These are phyloP conservation scores for Coemansia sp. DNA, from an alignment of 192 early-diverging fungal species.

Conservation along the genomic window DNA sequence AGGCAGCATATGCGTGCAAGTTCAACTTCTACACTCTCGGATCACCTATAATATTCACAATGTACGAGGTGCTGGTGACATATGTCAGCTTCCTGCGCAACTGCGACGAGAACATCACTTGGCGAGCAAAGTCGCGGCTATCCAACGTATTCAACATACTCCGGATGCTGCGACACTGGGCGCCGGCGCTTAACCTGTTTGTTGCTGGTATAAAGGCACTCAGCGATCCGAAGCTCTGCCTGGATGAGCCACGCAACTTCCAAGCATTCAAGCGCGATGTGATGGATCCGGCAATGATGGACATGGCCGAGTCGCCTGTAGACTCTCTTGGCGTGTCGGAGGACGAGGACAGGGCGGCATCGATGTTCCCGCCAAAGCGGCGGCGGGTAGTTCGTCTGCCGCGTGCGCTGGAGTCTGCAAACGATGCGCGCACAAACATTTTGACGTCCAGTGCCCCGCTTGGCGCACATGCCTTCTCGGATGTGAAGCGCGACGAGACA, in stretches of 20 bases:
- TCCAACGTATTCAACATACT: constrained; percentile 44
- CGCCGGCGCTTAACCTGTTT: constrained; percentile 39
- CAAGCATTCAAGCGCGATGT: constrained; percentile 14
- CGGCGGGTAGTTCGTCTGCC: constrained; percentile 19
- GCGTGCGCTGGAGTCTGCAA: constrained; percentile 20
- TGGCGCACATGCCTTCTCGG: constrained; percentile 3
- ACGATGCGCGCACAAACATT: constrained; percentile 31
- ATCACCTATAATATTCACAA: constrained; percentile 29
- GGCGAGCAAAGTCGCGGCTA: constrained; percentile 38
- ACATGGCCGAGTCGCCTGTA: constrained; percentile 28
- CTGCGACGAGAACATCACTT: constrained; percentile 27
- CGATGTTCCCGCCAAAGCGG: constrained; percentile 29
- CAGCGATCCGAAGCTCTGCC: constrained; percentile 36
- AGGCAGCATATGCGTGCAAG: constrained; percentile 33
- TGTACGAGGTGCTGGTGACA: constrained; percentile 29
- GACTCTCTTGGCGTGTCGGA: constrained; percentile 16
- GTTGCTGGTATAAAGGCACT: constrained; percentile 34
- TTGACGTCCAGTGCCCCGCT: constrained; percentile 21
- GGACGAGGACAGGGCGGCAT: background rate
- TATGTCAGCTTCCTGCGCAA: constrained; percentile 38
- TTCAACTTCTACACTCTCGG: constrained; percentile 49
- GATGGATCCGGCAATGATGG: constrained; percentile 26
- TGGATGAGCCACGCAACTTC: constrained; percentile 32
- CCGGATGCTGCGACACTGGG: constrained; percentile 43
- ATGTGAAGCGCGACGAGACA: constrained; percentile 39